Base-by-base conservation (phyloP, 2,329 filamentous ascomycete species). In the Calonectria hawksworthii region DNA sequence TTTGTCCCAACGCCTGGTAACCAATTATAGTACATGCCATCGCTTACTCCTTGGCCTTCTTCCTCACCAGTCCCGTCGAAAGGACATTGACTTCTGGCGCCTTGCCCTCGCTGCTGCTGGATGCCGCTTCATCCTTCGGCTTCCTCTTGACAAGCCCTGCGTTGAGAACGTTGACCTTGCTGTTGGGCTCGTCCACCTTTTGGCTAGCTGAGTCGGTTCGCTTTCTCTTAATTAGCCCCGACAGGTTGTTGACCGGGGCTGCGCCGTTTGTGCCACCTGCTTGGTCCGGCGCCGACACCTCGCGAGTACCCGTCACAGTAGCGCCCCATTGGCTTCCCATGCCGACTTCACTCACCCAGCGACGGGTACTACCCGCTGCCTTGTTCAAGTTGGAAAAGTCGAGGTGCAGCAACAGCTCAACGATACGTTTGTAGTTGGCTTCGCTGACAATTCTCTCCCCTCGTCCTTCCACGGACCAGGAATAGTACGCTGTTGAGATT, bases 261-360 rank as follows among this genome's bases (percentile, higher is more conserved):
- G 13, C 72, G 4, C 74, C 74, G 16, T 75, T 72, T 41, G 63
- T 76, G 4, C 74, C 74, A 5, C 59, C 77, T 34, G 70, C 70
- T 23, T 65, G 68, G 4, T 74, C 71, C 0, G 76, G 51, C 0
- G 74, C 59, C 0, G 80, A 76, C 14, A 81, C 68, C 38, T 83
- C 83, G 38, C 84, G 83, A 38, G 80, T 84, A 0, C 92, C 92
- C 4, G 84, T 82, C 2, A 93, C 84, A 0, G 85, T 83, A 11
- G 88, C 81, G 0, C 90, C 90, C 91, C 91, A 93, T 26, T 83
- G 79, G 1, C 86, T 83, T 0, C 89, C 89, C 72, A 88, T 86
- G 21, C 89, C 90, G 1, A 93, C 91, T 80, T 96, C 94, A 18
- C 89, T 89, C 54, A 92, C 88, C 94, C 94, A 97, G 68, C 93